Conservation (phyloP, 306 rosid genomes). For the Sicyos baderoa region DNA sequence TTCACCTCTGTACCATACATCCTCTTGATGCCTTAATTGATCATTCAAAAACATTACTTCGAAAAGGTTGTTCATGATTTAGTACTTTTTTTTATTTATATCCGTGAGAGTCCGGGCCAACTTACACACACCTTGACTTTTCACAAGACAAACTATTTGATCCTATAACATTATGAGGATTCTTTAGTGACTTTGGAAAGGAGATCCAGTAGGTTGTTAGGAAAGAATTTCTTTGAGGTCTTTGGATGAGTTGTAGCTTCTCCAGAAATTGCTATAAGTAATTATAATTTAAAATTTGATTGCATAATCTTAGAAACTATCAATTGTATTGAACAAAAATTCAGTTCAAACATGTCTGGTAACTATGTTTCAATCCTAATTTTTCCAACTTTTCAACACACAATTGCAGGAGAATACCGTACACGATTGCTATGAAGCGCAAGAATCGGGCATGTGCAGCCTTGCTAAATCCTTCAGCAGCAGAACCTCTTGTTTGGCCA, state of each 20-base stretch:
- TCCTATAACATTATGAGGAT: background rate
- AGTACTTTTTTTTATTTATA: background rate
- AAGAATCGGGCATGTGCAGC: constrained; percentile 64
- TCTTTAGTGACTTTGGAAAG: background rate
- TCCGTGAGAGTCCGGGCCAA: too few relatives aligned
- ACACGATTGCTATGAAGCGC: constrained; percentile 57
- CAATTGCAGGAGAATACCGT: constrained; percentile 69
- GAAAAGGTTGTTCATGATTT: background rate
- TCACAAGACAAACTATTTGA: too few relatives aligned
- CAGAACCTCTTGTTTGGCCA: constrained; percentile 93
- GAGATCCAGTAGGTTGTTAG: background rate
- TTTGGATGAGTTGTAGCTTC: constrained; percentile 3
- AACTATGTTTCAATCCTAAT: background rate
- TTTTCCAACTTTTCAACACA: background rate
- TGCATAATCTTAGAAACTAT: background rate
- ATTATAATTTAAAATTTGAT: background rate
- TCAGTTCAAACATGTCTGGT: background rate
- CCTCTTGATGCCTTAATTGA: background rate
- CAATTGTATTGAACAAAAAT: background rate
- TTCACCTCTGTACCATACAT: too few relatives aligned
- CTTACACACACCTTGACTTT: too few relatives aligned
- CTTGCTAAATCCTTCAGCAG: constrained; percentile 66
- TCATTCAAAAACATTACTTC: background rate
- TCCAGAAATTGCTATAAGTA: background rate
- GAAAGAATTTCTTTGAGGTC: background rate